These are phyloP conservation scores for Adenanthera pavonina DNA, from an alignment of 306 rosid genomes.

Conservation along the genomic window DNA sequence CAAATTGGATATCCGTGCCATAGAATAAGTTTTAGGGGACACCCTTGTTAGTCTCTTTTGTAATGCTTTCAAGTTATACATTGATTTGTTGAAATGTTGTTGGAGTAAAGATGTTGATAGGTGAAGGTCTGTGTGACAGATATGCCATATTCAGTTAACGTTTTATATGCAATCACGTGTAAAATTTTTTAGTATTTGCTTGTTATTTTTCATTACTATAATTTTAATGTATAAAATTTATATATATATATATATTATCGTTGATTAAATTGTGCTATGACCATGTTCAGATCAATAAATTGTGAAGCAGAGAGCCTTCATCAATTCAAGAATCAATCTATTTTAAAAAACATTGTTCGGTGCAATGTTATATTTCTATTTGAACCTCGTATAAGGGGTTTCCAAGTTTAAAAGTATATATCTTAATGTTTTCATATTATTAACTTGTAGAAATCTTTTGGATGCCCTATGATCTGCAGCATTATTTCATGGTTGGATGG, in stretches of 20 bases:
- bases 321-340: not conserved
- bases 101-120: not conserved
- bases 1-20: not conserved
- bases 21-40: not conserved
- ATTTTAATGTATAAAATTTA: not conserved
- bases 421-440: constrained; percentile 13
- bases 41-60: not conserved
- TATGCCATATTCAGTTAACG: not conserved
- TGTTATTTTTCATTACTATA: not conserved
- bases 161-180: not conserved
- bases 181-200: not conserved
- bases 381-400: not conserved
- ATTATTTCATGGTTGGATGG: constrained; percentile 26
- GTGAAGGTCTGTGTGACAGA: not conserved
- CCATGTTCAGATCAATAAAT: not conserved
- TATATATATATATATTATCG: not conserved
- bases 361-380: not conserved
- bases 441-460: not conserved
- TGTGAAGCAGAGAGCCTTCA: not conserved
- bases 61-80: not conserved
- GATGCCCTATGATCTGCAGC: constrained; percentile 17
- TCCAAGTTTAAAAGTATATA: constrained; percentile 4
- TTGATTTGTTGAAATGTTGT: not conserved
- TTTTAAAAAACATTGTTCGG: not conserved
- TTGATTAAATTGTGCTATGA: not conserved